These are phyloP conservation scores for Litchi chinensis DNA, from an alignment of 345 rosid species.

Conservation along the genomic window DNA sequence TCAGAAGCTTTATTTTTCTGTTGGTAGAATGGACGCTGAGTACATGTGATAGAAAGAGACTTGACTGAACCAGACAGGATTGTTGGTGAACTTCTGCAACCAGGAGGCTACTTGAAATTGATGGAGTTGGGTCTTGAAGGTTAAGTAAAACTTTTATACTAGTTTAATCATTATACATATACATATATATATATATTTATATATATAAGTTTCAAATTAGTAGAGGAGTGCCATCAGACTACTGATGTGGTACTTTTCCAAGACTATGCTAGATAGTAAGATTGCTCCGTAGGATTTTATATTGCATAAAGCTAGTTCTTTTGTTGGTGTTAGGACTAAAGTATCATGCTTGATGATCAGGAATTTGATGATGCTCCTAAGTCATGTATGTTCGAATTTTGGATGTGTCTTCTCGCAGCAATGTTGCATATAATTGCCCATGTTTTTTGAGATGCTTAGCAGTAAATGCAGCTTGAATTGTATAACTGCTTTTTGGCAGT, in stretches of 20 bases:
- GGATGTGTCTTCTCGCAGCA: neutral
- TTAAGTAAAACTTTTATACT: too few species aligned
- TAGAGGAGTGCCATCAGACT: neutral
- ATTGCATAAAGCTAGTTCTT: neutral
- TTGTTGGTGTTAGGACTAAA: neutral
- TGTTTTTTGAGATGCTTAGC: neutral
- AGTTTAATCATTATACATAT: too few species aligned
- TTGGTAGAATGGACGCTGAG: slow-evolving; percentile 10
- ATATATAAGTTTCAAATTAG: neutral
- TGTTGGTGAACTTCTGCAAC: slow-evolving; percentile 19
- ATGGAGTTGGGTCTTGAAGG: slow-evolving; percentile 4
- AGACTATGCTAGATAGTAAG: neutral
- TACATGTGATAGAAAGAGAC: too few species aligned
- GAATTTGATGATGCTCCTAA: neutral
- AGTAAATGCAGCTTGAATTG: neutral
- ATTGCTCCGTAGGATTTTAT: neutral
- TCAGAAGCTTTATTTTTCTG: neutral
- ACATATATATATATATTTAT: too few species aligned
- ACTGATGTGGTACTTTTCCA: neutral
- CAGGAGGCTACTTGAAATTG: slow-evolving; percentile 13
- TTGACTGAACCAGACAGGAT: slow-evolving; percentile 7
- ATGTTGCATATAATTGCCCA: neutral
- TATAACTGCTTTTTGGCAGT: neutral
- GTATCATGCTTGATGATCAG: slow-evolving; percentile 1
- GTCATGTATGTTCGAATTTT: neutral